Evolutionary conservation across 495 filamentous ascomycete genomes (phyloP).

Genomic region (Penicillium atrosanguineum): DNA sequence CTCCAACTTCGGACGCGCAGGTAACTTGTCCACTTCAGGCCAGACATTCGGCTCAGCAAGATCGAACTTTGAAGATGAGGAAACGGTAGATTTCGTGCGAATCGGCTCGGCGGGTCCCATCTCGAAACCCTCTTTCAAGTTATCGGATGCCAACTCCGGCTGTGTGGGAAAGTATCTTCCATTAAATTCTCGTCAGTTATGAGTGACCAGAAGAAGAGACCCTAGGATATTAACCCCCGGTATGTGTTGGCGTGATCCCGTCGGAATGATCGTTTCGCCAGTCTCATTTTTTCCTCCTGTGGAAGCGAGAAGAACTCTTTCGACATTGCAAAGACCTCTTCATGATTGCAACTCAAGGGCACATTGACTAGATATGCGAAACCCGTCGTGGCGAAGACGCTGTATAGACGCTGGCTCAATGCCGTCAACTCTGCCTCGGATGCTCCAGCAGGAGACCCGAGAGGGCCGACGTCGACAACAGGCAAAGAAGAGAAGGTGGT

Average conservation of each 20-base stretch:
- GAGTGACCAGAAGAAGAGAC: not conserved
- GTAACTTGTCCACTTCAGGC: conserved; percentile 23
- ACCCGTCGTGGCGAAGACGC: conserved; percentile 44
- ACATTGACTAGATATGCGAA: conserved; percentile 45
- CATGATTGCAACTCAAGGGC: conserved; percentile 37
- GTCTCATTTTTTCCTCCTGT: conserved; percentile 34
- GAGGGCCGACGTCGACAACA: conserved; percentile 38
- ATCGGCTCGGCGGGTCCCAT: conserved; percentile 30
- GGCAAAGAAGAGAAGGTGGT: conserved; percentile 41
- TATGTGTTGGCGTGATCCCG: conserved; percentile 41
- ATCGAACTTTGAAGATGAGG: conserved; percentile 26
- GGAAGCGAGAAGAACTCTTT: conserved; percentile 39
- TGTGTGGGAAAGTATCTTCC: conserved; percentile 43
- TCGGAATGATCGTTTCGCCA: conserved; percentile 41
- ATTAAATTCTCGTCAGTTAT: not conserved
- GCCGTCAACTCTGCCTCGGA: conserved; percentile 12
- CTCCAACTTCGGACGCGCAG: conserved; percentile 25
- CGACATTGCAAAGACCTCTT: conserved; percentile 39
- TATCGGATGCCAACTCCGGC: conserved; percentile 28
- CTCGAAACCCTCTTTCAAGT: conserved; percentile 50
- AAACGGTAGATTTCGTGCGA: not conserved
- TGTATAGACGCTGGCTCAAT: conserved; percentile 32
- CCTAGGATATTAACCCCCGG: conserved; percentile 28
- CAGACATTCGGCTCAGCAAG: conserved; percentile 45
- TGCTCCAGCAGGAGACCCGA: conserved; percentile 14